These are phyloP conservation scores for Boletus albobrunnescens DNA, from an alignment of 1,284 basidiomycete genomes.

Conservation along the genomic window DNA sequence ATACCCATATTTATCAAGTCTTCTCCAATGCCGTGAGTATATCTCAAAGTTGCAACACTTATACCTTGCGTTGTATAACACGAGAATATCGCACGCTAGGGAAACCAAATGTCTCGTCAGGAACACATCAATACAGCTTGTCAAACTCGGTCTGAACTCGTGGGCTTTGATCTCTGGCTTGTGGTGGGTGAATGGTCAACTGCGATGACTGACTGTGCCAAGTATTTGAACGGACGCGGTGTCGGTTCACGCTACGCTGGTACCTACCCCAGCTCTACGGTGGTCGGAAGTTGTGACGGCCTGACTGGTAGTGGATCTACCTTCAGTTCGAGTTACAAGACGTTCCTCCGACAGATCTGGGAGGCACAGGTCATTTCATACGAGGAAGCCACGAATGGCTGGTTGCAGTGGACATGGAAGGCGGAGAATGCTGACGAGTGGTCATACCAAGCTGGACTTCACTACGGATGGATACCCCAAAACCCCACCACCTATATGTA, in stretches of 20 bases:
- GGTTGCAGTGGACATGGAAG: conserved; percentile 75
- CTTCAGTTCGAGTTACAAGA: conserved; percentile 81
- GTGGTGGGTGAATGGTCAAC: conserved; percentile 86
- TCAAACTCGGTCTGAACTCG: conserved; percentile 42
- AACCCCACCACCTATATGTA: conserved; percentile 49
- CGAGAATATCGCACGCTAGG: conserved; percentile 40
- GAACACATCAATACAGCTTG: conserved; percentile 72
- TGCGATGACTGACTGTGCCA: conserved; percentile 83
- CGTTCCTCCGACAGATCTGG: conserved; percentile 78
- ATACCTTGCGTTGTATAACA: not conserved
- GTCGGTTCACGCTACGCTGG: conserved; percentile 81
- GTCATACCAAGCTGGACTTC: conserved; percentile 74
- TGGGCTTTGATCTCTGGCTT: conserved; percentile 62
- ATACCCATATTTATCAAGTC: conserved; percentile 81
- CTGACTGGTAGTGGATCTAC: conserved; percentile 66
- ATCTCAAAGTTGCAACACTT: not conserved
- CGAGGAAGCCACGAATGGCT: conserved; percentile 57
- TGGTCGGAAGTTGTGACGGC: conserved; percentile 69
- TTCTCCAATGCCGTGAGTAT: conserved; percentile 58
- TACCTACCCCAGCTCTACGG: conserved; percentile 58
- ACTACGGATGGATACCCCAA: conserved; percentile 80
- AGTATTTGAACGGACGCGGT: conserved; percentile 68
- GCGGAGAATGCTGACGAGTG: conserved; percentile 71
- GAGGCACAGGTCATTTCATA: conserved; percentile 76
- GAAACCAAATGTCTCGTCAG: conserved; percentile 46